phyloP scores from a whole-genome alignment of 345 rosid species.

The Eucalyptus erythrocorys region DNA sequence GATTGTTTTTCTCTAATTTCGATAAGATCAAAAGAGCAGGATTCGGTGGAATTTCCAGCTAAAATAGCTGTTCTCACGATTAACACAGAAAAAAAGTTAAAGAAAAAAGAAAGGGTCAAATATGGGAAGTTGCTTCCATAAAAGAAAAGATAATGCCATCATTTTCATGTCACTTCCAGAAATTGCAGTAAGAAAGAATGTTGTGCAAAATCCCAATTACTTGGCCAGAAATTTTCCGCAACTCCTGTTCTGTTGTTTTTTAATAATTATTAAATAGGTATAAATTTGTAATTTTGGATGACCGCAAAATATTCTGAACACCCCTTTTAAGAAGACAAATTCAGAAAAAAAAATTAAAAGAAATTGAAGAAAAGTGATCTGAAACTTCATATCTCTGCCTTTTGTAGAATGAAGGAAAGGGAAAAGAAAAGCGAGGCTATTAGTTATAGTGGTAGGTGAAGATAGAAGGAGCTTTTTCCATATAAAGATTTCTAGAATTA shows the following conservation, averaged over 20 bases:
- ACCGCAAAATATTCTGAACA: not conserved
- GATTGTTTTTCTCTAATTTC: not conserved
- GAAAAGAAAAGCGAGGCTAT: not conserved
- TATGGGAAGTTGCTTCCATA: not conserved
- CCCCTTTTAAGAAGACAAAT: not conserved
- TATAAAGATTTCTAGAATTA: not conserved
- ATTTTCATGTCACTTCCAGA: not conserved
- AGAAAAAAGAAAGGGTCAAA: too few relatives aligned
- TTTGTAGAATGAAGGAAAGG: not conserved
- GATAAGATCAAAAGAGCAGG: not conserved
- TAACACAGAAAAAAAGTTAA: not conserved
- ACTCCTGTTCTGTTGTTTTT: not conserved
- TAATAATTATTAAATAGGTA: not conserved
- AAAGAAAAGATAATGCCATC: not conserved
- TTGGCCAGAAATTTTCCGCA: not conserved
- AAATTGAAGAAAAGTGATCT: not conserved
- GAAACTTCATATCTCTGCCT: not conserved
- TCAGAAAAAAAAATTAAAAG: not conserved
- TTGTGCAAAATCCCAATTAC: not conserved
- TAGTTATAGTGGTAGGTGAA: not conserved
- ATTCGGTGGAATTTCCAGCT: not conserved
- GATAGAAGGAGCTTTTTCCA: not conserved
- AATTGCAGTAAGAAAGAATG: not conserved
- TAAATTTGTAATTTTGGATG: not conserved
- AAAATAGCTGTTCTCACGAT: not conserved